Conservation (phyloP, 805 yeast species). For the Saturnispora saitoi region DNA sequence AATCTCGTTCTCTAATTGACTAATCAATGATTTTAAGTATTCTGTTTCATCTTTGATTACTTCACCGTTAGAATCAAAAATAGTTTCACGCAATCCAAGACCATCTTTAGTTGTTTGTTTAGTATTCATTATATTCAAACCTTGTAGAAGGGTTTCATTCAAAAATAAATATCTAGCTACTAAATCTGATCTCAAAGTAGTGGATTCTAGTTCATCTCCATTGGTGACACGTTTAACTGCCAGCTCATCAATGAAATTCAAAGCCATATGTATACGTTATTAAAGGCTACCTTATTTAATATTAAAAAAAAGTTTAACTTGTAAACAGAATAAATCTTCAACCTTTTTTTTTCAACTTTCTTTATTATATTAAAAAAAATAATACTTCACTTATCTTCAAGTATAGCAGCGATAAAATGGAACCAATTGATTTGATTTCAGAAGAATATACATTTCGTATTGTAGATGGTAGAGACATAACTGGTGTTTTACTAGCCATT, state of each 20-base stretch:
- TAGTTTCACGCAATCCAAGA: slow-evolving; percentile 17
- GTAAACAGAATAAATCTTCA: background rate
- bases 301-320: background rate
- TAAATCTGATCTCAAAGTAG: slow-evolving; percentile 28
- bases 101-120: slow-evolving; percentile 12
- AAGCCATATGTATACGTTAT: background rate
- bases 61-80: slow-evolving; percentile 11
- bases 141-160: slow-evolving; percentile 25
- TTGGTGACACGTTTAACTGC: slow-evolving; percentile 21
- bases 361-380: too few species aligned
- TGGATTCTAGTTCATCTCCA: slow-evolving; percentile 20
- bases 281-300: background rate
- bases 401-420: too few species aligned
- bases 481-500: slow-evolving; percentile 34
- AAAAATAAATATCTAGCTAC: slow-evolving; percentile 28
- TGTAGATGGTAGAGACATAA: slow-evolving; percentile 27
- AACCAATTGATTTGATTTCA: slow-evolving; percentile 29
- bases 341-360: background rate
- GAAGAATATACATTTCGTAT: slow-evolving; percentile 23
- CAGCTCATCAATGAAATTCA: slow-evolving; percentile 16
- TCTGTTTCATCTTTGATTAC: slow-evolving; percentile 11
- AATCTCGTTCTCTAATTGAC: slow-evolving; percentile 12
- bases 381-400: too few species aligned
- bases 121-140: slow-evolving; percentile 13
- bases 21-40: slow-evolving; percentile 16